Base-by-base conservation (phyloP, 2,329 filamentous ascomycete species). In the Aspergillus chevalieri region DNA sequence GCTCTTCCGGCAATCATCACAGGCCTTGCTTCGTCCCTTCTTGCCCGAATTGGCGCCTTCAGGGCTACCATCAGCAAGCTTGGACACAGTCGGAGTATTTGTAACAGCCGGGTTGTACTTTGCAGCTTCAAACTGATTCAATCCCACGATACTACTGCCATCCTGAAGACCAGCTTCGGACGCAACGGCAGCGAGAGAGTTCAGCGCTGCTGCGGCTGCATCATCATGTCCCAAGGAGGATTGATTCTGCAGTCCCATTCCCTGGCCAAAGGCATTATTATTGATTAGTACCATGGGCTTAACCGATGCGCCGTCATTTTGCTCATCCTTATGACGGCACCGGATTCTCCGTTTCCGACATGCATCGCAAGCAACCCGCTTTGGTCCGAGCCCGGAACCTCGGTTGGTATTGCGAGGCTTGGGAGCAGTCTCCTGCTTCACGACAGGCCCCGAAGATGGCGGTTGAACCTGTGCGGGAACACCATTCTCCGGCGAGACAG, bases 1-100 rank as follows among this genome's bases (percentile, higher is more conserved):
- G 74, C 81, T 84, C 64, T 83, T 84, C 43, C 82, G 78, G 65
- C 82, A 85, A 57, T 84, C 81, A 51, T 81, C 76, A 62, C 82
- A 85, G 41, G 82, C 82, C 65, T 84, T 84, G 59, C 76, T 83
- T 58, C 82, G 68, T 51, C 80, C 76, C 62, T 81, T 80, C 66
- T 81, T 77, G 43, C 72, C 74, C 51, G 78, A 66, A 47, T 56
- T 63, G 4, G 52, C 43, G 22, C 67, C 68, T 38, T 69, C 65
- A 8, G 65, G 64, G 38, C 65, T 68, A 10, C 57, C 43, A 48
- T 68, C 67, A 43, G 61, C 57, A 1, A 60, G 49, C 21, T 60
- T 61, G 28, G 55, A 53, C 9, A 55, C 52, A 33, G 59, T 60
- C 12, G 65, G 63, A 12, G 59, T 60, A 15, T 59, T 56, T 54